A percentile compares a stretch with the other conserved stretches of the same genome.
These are phyloP conservation scores for Mortierella polycephala DNA, from an alignment of 371 early-diverging fungal genomes.

Conservation along the genomic window DNA sequence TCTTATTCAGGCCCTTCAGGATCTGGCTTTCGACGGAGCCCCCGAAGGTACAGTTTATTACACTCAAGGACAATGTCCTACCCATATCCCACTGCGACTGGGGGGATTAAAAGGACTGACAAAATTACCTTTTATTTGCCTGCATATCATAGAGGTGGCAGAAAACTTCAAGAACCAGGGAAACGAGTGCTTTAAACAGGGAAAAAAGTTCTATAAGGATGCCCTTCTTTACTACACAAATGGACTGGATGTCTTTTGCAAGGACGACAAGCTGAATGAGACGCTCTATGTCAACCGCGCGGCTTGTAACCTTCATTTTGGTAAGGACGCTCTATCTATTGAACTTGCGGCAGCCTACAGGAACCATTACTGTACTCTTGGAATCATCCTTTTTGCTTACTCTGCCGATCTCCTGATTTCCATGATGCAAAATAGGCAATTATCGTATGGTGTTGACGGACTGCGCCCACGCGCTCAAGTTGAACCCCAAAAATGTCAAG, in stretches of 20 bases:
- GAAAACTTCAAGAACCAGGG: conserved; percentile 96
- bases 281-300: conserved; percentile 90
- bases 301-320: conserved; percentile 89
- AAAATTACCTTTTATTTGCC: not conserved
- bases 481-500: conserved; percentile 87
- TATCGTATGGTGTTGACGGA: conserved; percentile 88
- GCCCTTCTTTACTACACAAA: conserved; percentile 90
- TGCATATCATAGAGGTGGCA: conserved; percentile 78
- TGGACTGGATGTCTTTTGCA: conserved; percentile 84
- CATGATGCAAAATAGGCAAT: conserved; percentile 63
- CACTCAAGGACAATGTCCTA: not conserved
- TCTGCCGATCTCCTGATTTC: not conserved
- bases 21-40: conserved; percentile 92
- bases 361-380: no score
- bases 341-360: no score
- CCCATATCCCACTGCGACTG: not conserved
- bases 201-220: conserved; percentile 74
- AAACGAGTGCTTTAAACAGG: conserved; percentile 88
- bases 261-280: conserved; percentile 79
- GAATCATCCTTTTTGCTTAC: no score
- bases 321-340: conserved; percentile 51
- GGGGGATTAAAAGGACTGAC: not conserved
- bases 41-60: conserved; percentile 80
- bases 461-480: conserved; percentile 85
- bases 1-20: conserved; percentile 85